phyloP scores from a whole-genome alignment of 345 rosid species.

The Bruguiera parviflora region DNA sequence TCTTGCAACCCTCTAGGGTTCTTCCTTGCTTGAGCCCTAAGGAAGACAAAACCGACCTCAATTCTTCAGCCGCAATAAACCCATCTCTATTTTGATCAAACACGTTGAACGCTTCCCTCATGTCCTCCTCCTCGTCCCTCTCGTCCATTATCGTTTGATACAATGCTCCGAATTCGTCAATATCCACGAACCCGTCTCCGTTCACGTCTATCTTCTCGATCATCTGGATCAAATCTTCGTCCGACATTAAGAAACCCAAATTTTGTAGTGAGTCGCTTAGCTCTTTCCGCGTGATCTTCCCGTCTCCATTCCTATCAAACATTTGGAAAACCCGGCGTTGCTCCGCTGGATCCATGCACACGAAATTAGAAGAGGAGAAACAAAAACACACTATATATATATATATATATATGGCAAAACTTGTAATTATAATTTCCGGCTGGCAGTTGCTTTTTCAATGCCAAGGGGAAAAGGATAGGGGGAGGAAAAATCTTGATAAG shows the following conservation, averaged over 20 bases:
- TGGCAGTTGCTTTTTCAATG: too few relatives aligned
- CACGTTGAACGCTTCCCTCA: constrained; percentile 80
- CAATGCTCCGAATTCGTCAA: constrained; percentile 73
- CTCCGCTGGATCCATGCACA: constrained; percentile 60
- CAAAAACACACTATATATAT: background rate
- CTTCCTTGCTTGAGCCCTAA: constrained; percentile 85
- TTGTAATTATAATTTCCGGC: too few relatives aligned
- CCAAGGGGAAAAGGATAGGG: too few relatives aligned
- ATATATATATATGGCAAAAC: background rate
- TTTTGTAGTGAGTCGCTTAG: constrained; percentile 63
- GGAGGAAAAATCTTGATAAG: too few relatives aligned
- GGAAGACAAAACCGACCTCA: constrained; percentile 75
- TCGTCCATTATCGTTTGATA: constrained; percentile 83
- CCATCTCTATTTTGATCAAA: constrained; percentile 93
- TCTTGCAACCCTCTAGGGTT: constrained; percentile 73
- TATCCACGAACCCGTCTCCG: constrained; percentile 82
- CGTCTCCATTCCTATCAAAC: constrained; percentile 88
- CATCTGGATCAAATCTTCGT: constrained; percentile 62
- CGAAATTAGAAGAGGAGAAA: background rate
- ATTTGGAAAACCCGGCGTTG: constrained; percentile 77
- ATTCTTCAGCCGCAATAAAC: constrained; percentile 82
- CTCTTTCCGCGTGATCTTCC: constrained; percentile 67
- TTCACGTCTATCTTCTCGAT: constrained; percentile 82
- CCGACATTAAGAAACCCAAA: constrained; percentile 65
- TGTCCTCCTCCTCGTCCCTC: constrained; percentile 78